A percentile compares a stretch with the other conserved stretches of the same genome.
These are phyloP conservation scores for Leccinum barrowsii DNA, from an alignment of 768 basidiomycete species.

Conservation along the genomic window DNA sequence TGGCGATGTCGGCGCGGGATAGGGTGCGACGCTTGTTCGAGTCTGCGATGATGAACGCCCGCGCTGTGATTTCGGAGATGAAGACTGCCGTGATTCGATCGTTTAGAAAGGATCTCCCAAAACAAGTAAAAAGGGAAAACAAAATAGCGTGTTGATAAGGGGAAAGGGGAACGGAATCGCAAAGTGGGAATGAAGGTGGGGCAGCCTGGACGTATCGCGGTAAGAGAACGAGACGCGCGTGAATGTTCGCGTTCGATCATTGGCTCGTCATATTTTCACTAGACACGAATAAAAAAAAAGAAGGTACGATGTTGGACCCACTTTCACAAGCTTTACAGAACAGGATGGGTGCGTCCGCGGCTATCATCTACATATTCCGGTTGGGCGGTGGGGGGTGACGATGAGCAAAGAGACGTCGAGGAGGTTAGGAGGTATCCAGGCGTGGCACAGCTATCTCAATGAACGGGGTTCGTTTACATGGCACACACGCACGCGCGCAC, in stretches of 20 bases:
- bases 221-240: background rate
- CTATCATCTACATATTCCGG: constrained; percentile 75
- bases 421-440: background rate
- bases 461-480: background rate
- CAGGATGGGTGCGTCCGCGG: constrained; percentile 93
- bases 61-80: constrained; percentile 93
- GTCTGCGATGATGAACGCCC: constrained; percentile 94
- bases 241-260: background rate
- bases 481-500: constrained; percentile 18
- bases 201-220: background rate
- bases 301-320: constrained; percentile 36
- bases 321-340: constrained; percentile 99
- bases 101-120: background rate
- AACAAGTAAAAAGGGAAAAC: background rate
- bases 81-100: constrained; percentile 57
- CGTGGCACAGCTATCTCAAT: background rate
- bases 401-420: background rate
- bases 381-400: background rate
- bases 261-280: background rate
- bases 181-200: background rate
- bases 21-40: constrained; percentile 95
- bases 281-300: constrained; percentile 15
- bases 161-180: background rate
- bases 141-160: background rate
- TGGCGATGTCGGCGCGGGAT: constrained; percentile 89